Base-by-base conservation (phyloP, 768 basidiomycete species). In the Gloeophyllum trabeum region DNA sequence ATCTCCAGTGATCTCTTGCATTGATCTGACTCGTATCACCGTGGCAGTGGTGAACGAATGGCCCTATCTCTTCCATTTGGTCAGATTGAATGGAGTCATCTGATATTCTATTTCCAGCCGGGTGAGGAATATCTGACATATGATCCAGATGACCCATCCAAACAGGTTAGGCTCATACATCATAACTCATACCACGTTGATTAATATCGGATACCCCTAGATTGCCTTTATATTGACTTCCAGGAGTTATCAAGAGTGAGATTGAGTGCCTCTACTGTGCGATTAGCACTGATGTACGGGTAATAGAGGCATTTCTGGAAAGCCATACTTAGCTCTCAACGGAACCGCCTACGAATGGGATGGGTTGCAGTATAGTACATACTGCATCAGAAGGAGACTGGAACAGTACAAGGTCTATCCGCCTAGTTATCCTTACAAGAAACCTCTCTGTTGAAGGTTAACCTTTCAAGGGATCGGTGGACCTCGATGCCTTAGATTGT, bases 51-150 rank as follows among this genome's bases (percentile, higher is more conserved):
- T 24, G 39, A 46, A 16, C 34, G 42, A n/a, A 30, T 53, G 12
- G 43, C 34, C 24, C 43, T 52, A n/a, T 34, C 42, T 13, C 32
- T 41, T 16, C 37, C 42, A 6, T 48, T 47, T 28, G 52, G 48
- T 5, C 43, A 52, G 10, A 39, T 52, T 13, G 43, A 53, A 16
- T 52, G 32, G 28, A 48, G 49, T n/a, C 42, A 48, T 10, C 46
- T 48, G 20, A 16, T 18, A n/a, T 43, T 48, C 24, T 48, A 48
- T 26, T 47, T 48, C 24, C 14, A 48, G 14, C 36, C 13, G 19
- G 41, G 16, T 2, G 46, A 43, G 16, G 16, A 32, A 24, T 48
- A 39, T 18, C 28, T 42, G 14, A 43, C 23, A 6, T 1, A 4
- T 7, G 14, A 38, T n/a, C n/a, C n/a, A n/a, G n/a, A n/a, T n/a